phyloP scores from a whole-genome alignment of 257 asterid species.

The Ligustrum vulgare region DNA sequence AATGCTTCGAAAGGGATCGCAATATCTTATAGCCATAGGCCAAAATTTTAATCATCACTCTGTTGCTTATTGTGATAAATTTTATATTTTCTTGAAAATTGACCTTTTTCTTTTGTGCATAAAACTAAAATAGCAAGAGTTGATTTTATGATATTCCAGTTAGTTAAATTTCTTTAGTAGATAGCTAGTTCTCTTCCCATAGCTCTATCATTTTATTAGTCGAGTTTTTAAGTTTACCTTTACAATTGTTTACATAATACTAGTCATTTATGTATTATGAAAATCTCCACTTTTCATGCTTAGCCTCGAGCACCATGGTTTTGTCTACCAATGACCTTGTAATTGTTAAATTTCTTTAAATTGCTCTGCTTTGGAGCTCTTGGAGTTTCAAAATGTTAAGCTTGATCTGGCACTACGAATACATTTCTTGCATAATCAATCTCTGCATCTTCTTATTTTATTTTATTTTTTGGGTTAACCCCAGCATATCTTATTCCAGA shows the following conservation, averaged over 20 bases:
- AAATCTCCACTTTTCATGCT: not conserved
- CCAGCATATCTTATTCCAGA: constrained; percentile 26
- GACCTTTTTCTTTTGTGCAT: not conserved
- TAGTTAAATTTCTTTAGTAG: not conserved
- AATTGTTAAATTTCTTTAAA: not conserved
- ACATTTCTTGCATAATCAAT: constrained; percentile 6
- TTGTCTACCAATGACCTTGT: not conserved
- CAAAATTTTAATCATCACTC: not conserved
- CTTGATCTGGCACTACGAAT: constrained; percentile 4
- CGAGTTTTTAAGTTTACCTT: not conserved
- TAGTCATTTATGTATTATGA: not conserved
- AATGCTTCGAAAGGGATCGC: too few species aligned
- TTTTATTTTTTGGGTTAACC: not conserved
- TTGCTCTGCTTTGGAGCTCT: not conserved
- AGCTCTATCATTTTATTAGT: not conserved
- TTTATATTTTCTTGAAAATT: not conserved
- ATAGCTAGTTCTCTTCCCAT: not conserved
- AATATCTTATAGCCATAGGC: too few species aligned
- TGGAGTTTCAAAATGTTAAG: constrained; percentile 9
- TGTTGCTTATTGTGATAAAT: not conserved
- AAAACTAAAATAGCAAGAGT: not conserved
- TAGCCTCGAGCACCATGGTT: not conserved
- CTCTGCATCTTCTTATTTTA: not conserved
- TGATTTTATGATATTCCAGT: not conserved
- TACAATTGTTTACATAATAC: not conserved